Percentiles rank a stretch among this genome's conserved stretches.
phyloP scores from a whole-genome alignment of 192 early-diverging fungal genomes.

The Backusella macrospora region DNA sequence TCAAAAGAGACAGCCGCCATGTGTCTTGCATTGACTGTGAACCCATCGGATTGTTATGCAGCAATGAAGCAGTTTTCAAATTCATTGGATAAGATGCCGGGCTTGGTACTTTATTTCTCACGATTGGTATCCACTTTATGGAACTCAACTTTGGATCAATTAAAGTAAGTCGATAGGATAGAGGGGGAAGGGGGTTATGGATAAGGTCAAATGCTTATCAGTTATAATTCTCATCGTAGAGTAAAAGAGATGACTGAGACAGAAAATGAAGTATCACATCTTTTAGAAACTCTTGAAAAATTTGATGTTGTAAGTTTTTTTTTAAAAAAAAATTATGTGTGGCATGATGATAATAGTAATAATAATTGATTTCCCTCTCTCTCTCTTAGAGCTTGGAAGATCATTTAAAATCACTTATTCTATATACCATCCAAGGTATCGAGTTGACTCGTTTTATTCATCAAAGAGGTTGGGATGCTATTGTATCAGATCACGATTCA shows the following conservation, averaged over 20 bases:
- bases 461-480: neutral
- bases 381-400: neutral
- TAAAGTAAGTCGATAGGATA: neutral
- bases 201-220: no score
- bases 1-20: neutral
- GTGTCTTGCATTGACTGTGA: neutral
- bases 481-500: neutral
- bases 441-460: neutral
- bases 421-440: neutral
- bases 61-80: neutral
- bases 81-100: neutral
- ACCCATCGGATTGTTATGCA: no score
- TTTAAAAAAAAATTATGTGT: neutral
- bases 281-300: neutral
- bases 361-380: neutral
- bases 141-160: neutral
- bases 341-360: neutral
- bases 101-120: neutral
- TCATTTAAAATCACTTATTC: neutral
- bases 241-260: neutral
- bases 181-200: no score
- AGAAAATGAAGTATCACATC: neutral
- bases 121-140: neutral
- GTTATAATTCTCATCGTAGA: neutral
- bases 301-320: neutral